A percentile compares a stretch with the other conserved stretches of the same genome.
These are phyloP conservation scores for Fusarium anguioides DNA, from an alignment of 2,329 filamentous ascomycete genomes.

Conservation along the genomic window DNA sequence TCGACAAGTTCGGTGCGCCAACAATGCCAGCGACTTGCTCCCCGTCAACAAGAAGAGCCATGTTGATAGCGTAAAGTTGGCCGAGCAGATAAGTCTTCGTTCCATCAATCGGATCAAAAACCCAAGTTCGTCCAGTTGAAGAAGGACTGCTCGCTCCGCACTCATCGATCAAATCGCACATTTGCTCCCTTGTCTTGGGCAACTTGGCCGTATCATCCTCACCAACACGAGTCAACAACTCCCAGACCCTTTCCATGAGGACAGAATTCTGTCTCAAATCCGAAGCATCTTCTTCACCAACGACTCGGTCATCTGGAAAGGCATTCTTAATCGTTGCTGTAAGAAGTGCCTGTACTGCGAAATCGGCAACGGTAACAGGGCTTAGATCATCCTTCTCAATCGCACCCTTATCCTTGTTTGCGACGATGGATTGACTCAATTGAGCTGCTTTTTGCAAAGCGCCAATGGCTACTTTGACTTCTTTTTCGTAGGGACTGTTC, in stretches of 20 bases:
- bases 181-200: slow-evolving; percentile 55
- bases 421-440: slow-evolving; percentile 62
- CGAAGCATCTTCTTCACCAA: slow-evolving; percentile 66
- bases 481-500: slow-evolving; percentile 56
- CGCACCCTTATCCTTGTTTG: slow-evolving; percentile 60
- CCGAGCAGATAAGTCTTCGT: slow-evolving; percentile 67
- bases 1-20: slow-evolving; percentile 59
- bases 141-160: slow-evolving; percentile 57
- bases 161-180: slow-evolving; percentile 65
- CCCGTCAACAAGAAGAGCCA: slow-evolving; percentile 63
- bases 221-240: slow-evolving; percentile 52
- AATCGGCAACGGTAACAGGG: slow-evolving; percentile 69
- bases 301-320: slow-evolving; percentile 64
- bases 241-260: slow-evolving; percentile 61
- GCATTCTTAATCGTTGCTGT: slow-evolving; percentile 60
- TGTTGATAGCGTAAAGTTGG: slow-evolving; percentile 68
- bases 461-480: slow-evolving; percentile 57
- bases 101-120: slow-evolving; percentile 71
- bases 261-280: slow-evolving; percentile 57
- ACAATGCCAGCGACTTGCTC: slow-evolving; percentile 63
- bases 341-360: slow-evolving; percentile 68
- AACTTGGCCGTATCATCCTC: slow-evolving; percentile 43
- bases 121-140: slow-evolving; percentile 60
- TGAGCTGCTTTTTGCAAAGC: slow-evolving; percentile 59
- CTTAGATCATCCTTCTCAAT: slow-evolving; percentile 66